Base-by-base conservation (phyloP, 345 rosid genomes). In the Angophora floribunda region DNA sequence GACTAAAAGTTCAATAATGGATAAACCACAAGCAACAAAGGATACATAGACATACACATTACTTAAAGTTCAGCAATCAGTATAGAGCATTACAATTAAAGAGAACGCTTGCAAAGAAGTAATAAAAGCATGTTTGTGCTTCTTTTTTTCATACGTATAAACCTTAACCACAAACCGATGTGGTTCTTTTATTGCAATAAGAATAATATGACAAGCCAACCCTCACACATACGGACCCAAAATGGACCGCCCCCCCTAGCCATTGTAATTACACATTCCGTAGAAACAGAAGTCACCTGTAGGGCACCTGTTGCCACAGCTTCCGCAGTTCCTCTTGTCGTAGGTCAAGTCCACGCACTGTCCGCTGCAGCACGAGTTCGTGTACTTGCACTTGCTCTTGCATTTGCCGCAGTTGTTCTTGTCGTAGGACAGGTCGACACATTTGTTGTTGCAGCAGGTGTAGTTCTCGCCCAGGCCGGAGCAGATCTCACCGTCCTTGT, bases 371-470 rank as follows among this genome's bases (percentile, higher is more conserved):
- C 99, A 97, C 1, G 89, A 75, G 70, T 94, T 86, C 2, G 94
- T 94, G 95, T 87, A 94, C 79, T 90, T 91, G 92, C 99, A 97
- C 87, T 94, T 95, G 84, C 36, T 93, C 92, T 92, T 94, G 93
- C 99, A 97, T 1, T 91, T 90, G 4, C 99, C 99, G 28, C 99
- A 96, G 89, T 97, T 95, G 65, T 94, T 82, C 14, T 86, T 45
- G 80, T 96, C 96, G 0, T 78, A 22, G 2, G 90, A 87, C 88
- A 96, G 79, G 84, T 96, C 93, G 61, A 93, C 86, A 86, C 99
- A 97, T 89, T 96, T 96, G 94, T 97, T 96, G 92, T 94, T 94
- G 87, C 99, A 97, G 89, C 99, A 97, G 17, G 89, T 92, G 51
- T 91, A 88, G 55, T 91, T 93, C 70, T 86, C 47, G 30, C 88